Evolutionary conservation across 2,329 filamentous ascomycete species (phyloP).

Genomic region (Colletotrichum theobromicola): DNA sequence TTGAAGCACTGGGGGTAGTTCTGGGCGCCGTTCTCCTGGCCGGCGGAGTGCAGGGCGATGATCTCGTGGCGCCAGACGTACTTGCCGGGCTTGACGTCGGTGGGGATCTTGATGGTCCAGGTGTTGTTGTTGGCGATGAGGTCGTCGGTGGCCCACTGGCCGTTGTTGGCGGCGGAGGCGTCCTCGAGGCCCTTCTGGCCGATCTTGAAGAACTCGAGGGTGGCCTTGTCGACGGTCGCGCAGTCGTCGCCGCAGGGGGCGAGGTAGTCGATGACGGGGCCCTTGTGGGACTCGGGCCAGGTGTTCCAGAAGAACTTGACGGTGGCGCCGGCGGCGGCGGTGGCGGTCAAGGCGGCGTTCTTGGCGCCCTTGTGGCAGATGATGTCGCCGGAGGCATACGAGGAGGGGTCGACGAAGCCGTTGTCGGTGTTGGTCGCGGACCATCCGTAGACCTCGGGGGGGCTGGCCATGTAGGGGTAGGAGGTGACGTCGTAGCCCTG

Average conservation of each 20-base stretch:
- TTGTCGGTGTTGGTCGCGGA: conserved; percentile 35
- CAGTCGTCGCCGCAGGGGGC: conserved; percentile 62
- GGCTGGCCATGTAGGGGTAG: conserved; percentile 24
- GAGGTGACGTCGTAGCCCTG: conserved; percentile 28
- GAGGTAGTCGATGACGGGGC: conserved; percentile 66
- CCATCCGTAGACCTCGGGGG: conserved; percentile 31
- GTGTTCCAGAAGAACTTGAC: conserved; percentile 66
- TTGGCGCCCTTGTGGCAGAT: conserved; percentile 51
- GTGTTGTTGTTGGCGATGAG: conserved; percentile 51
- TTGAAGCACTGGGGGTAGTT: conserved; percentile 60
- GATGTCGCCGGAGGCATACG: conserved; percentile 45
- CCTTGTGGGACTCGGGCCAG: conserved; percentile 70
- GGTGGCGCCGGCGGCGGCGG: conserved; percentile 62
- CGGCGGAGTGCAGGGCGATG: conserved; percentile 57
- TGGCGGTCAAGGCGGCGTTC: conserved; percentile 42
- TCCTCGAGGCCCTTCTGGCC: conserved; percentile 51
- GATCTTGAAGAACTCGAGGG: conserved; percentile 66
- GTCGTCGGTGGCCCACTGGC: conserved; percentile 61
- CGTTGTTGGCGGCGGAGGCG: conserved; percentile 37
- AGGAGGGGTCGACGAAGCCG: conserved; percentile 51
- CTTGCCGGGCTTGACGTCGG: conserved; percentile 51
- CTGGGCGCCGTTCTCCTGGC: conserved; percentile 45
- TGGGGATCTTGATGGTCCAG: conserved; percentile 53
- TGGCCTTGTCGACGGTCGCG: conserved; percentile 52
- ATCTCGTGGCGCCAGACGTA: conserved; percentile 63